These are phyloP conservation scores for Sonneratia caseolaris DNA, from an alignment of 345 rosid genomes.

Conservation along the genomic window DNA sequence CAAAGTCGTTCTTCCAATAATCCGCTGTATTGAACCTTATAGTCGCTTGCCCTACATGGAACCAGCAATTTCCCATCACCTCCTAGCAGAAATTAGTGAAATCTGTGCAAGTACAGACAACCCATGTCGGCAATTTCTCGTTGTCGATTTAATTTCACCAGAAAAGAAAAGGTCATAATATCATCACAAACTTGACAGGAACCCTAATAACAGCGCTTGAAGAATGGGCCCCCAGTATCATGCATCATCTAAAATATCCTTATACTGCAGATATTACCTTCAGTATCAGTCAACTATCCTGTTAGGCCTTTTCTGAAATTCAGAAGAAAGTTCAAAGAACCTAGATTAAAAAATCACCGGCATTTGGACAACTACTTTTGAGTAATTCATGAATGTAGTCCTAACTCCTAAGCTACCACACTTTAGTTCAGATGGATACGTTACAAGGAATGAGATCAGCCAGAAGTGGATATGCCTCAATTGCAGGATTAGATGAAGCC, in stretches of 20 bases:
- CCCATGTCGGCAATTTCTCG: conserved; percentile 1
- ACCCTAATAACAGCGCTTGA: neutral
- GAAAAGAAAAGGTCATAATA: neutral
- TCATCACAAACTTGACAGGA: neutral
- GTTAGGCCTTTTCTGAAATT: neutral
- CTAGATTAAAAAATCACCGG: neutral
- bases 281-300: neutral
- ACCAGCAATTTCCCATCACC: neutral
- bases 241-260: neutral
- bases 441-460: neutral
- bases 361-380: neutral
- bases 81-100: conserved; percentile 4
- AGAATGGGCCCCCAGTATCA: neutral
- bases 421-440: neutral
- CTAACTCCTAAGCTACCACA: neutral
- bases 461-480: neutral
- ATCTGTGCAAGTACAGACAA: conserved; percentile 11
- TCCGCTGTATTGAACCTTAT: neutral
- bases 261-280: neutral
- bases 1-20: neutral
- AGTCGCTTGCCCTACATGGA: neutral
- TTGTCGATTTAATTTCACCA: neutral
- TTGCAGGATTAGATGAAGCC: neutral
- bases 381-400: neutral
- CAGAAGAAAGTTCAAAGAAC: neutral